A percentile compares a stretch with the other conserved stretches of the same genome.
These are phyloP conservation scores for Fraxinus angustifolia DNA, from an alignment of 305 asterid species.

Conservation along the genomic window DNA sequence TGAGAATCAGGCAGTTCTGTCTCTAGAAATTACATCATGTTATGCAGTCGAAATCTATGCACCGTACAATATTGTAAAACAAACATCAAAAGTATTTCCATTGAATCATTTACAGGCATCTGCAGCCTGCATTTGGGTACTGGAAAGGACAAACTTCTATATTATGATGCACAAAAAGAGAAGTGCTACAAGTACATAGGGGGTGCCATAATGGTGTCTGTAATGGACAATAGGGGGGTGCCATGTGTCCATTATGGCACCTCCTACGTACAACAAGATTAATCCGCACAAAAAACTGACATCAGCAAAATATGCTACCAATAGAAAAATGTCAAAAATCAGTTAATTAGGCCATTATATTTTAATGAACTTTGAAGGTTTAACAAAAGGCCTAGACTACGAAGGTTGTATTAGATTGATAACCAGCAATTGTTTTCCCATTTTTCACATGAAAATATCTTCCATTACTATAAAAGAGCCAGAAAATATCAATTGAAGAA, in stretches of 20 bases:
- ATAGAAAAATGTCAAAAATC: background rate
- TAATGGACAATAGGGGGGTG: too few species aligned
- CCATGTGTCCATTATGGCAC: too few species aligned
- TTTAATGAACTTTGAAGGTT: background rate
- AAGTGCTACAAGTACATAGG: too few species aligned
- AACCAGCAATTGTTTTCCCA: background rate
- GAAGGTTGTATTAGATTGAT: background rate
- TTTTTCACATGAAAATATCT: background rate
- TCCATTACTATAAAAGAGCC: background rate
- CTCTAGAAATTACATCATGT: background rate
- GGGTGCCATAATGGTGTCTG: too few species aligned
- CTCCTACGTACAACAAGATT: too few species aligned
- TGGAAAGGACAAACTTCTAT: background rate
- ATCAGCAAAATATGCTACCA: background rate
- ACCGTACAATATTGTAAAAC: background rate
- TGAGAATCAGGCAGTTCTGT: background rate
- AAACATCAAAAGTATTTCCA: background rate
- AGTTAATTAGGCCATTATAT: background rate
- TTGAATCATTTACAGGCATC: background rate
- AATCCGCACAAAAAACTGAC: background rate
- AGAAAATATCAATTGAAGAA: slow-evolving; percentile 2
- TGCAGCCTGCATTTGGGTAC: background rate
- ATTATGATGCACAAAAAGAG: background rate
- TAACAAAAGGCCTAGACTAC: background rate
- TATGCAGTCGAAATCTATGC: background rate